Percentiles rank a stretch among this genome's conserved stretches.
Evolutionary conservation across 345 rosid species (phyloP).

Genomic region (Populus nigra): DNA sequence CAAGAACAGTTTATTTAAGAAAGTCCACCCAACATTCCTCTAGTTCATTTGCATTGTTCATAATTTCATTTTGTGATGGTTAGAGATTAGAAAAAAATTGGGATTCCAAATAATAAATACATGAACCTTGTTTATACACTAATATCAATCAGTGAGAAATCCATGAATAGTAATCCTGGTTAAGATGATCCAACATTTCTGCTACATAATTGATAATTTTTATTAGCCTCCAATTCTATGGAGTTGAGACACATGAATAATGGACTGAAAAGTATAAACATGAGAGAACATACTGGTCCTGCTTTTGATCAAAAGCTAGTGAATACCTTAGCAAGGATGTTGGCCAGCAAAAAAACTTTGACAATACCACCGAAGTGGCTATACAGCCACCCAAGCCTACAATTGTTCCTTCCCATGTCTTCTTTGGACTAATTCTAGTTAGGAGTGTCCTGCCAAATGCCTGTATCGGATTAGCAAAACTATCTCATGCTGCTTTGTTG

Average conservation of each 20-base stretch:
- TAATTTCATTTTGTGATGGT: background rate
- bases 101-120: background rate
- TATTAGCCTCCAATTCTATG: background rate
- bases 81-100: background rate
- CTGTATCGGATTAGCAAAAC: constrained; percentile 39
- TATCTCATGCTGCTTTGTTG: background rate
- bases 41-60: background rate
- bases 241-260: background rate
- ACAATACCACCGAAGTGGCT: constrained; percentile 52
- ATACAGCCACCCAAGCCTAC: constrained; percentile 83
- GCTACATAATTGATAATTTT: background rate
- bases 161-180: background rate
- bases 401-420: constrained; percentile 94
- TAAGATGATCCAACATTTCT: background rate
- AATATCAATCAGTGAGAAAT: background rate
- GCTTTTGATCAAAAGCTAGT: background rate
- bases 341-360: constrained; percentile 72
- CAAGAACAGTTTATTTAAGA: background rate
- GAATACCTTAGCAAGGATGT: constrained; percentile 67
- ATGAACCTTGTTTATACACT: background rate
- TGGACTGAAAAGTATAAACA: background rate
- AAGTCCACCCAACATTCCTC: background rate
- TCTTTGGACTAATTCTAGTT: constrained; percentile 80
- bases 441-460: constrained; percentile 81
- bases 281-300: background rate